A percentile compares a stretch with the other conserved stretches of the same genome.
These are phyloP conservation scores for Globisporangium polare DNA, from an alignment of 352 stramenopile species.

Conservation along the genomic window DNA sequence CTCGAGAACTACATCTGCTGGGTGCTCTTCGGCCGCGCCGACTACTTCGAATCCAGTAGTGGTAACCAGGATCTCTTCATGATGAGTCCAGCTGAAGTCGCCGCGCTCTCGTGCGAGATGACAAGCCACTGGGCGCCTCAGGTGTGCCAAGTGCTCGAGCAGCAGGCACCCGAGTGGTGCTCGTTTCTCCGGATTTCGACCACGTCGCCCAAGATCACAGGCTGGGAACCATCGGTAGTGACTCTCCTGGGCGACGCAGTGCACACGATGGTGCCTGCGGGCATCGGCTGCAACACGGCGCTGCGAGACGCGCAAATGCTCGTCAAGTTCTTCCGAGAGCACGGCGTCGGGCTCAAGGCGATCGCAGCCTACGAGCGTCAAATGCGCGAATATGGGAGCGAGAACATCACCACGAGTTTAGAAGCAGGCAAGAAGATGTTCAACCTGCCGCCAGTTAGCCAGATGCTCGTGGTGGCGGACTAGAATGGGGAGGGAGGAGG, in stretches of 20 bases:
- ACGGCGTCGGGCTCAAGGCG: constrained; percentile 42
- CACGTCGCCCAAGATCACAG: constrained; percentile 40
- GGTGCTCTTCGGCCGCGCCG: constrained; percentile 44
- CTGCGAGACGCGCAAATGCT: constrained; percentile 49
- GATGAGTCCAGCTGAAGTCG: constrained; percentile 40
- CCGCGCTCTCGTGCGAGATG: constrained; percentile 44
- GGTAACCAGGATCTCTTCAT: constrained; percentile 37
- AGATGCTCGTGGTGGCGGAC: constrained; percentile 43
- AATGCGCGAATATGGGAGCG: constrained; percentile 44
- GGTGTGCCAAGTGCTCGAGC: constrained; percentile 38
- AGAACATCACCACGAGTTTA: constrained; percentile 40
- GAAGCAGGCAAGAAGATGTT: constrained; percentile 45
- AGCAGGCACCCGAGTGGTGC: constrained; percentile 41
- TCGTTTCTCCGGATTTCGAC: constrained; percentile 66
- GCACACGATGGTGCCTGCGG: constrained; percentile 58
- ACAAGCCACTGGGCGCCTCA: constrained; percentile 43
- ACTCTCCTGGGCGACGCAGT: constrained; percentile 59
- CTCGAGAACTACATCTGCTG: constrained; percentile 59
- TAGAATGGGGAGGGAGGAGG: no score
- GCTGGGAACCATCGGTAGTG: constrained; percentile 39
- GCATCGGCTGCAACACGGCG: constrained; percentile 52
- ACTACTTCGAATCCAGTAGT: constrained; percentile 33
- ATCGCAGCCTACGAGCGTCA: constrained; percentile 48
- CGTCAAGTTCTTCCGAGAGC: constrained; percentile 33
- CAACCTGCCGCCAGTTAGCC: constrained; percentile 32